Percentiles rank a stretch among this genome's conserved stretches.
phyloP scores from a whole-genome alignment of 2,329 filamentous ascomycete genomes.

The Coniella lustricola region DNA sequence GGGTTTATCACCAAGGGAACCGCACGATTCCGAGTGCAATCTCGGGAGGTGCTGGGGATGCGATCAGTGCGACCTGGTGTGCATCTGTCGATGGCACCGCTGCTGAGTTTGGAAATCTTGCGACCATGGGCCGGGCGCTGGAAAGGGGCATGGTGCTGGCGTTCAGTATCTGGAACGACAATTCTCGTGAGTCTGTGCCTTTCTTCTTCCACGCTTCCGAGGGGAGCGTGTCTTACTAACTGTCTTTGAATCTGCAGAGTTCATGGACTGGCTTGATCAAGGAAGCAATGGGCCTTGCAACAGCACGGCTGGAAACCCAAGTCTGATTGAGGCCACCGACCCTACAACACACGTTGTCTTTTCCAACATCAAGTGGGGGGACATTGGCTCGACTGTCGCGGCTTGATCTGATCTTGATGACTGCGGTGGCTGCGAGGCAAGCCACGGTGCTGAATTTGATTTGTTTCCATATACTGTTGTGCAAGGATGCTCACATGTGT shows the following conservation, averaged over 20 bases:
- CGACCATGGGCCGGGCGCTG: conserved; percentile 32
- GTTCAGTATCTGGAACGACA: conserved; percentile 43
- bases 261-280: conserved; percentile 45
- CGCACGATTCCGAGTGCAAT: conserved; percentile 31
- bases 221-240: background rate
- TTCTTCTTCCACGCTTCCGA: background rate
- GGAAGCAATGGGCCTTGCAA: conserved; percentile 39
- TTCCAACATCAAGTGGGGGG: conserved; percentile 45
- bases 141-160: conserved; percentile 37
- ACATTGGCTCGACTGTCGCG: conserved; percentile 39
- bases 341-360: conserved; percentile 39
- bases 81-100: conserved; percentile 22
- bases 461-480: too few relatives aligned
- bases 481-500: too few relatives aligned
- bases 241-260: conserved; percentile 19
- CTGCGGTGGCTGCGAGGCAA: too few relatives aligned
- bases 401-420: background rate
- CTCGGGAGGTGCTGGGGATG: conserved; percentile 17
- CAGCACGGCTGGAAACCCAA: conserved; percentile 39
- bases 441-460: too few relatives aligned
- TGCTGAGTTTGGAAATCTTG: conserved; percentile 21
- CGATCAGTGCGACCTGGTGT: conserved; percentile 45
- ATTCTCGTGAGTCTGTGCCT: conserved; percentile 16
- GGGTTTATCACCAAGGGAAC: conserved; percentile 39
- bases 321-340: conserved; percentile 34